Percentiles rank a stretch among this genome's conserved stretches.
phyloP scores from a whole-genome alignment of 2,329 filamentous ascomycete species.

The Clarireedia monteithiana region DNA sequence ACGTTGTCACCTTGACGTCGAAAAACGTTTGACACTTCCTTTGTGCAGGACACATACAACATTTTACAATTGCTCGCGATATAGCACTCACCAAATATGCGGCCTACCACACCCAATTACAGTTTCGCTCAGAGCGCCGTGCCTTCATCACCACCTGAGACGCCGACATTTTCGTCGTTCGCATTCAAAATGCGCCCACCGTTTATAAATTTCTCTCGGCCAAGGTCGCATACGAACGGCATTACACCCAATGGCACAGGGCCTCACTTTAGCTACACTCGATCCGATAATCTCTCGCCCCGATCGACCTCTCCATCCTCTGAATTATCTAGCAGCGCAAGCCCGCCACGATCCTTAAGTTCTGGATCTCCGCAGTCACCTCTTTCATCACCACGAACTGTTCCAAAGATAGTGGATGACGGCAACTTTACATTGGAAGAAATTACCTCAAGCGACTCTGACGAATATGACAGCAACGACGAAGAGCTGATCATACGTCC shows the following conservation, averaged over 20 bases:
- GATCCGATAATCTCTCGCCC: conserved; percentile 34
- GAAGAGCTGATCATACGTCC: conserved; percentile 25
- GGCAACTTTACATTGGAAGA: conserved; percentile 29
- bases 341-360: conserved; percentile 24
- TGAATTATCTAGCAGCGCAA: conserved; percentile 16
- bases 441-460: conserved; percentile 23
- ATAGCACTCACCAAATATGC: conserved; percentile 27
- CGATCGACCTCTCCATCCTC: conserved; percentile 29
- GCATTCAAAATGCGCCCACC: conserved; percentile 25
- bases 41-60: not conserved
- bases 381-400: conserved; percentile 10
- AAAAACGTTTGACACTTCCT: not conserved
- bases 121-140: conserved; percentile 30
- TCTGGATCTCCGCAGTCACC: conserved; percentile 16
- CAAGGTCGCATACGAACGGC: conserved; percentile 29
- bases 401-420: conserved; percentile 13
- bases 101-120: conserved; percentile 37
- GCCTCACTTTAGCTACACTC: conserved; percentile 28
- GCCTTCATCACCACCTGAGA: conserved; percentile 42
- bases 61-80: conserved; percentile 2
- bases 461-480: conserved; percentile 23
- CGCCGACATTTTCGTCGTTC: conserved; percentile 33
- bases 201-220: conserved; percentile 20
- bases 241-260: conserved; percentile 35
- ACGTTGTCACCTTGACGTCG: conserved; percentile 28